Base-by-base conservation (phyloP, 768 basidiomycete genomes). In the Gelatoporia subvermispora region DNA sequence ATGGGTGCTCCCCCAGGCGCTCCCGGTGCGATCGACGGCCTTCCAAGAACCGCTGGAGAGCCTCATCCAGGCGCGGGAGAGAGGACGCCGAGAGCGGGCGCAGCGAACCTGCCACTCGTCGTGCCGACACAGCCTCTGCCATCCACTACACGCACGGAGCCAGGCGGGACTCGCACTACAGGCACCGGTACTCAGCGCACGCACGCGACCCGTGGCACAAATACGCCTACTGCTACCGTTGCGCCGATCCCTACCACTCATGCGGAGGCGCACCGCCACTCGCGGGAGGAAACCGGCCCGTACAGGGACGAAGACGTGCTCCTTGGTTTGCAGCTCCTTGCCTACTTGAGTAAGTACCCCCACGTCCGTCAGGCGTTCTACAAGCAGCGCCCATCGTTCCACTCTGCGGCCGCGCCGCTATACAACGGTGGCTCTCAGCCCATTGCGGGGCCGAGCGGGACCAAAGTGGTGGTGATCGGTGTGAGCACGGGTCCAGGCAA, bases 311-410 rank as follows among this genome's bases (percentile, higher is more conserved):
- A 99, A 59, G 94, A 96, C 53, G 91, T 98, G 0, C 72, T 98
- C 2, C 78, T 94, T 8, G 82, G 86, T 17, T 70, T 99, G 11
- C 95, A 99, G 65, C 82, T 98, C 2, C 77, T 99, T 1, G 96
- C 96, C 3, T 98, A 99, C 63, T 75, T 98, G 16, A 92, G 88
- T 70, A 98, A 99, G 67, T 98, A 99, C 63, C 93, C 96, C 1
- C 95, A 98, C 64, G 95, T 98, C 3, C 76, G 96, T 9, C 85
- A 93, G 60, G 91, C 93, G 5, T 98, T 99, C 63, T 96, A 98
- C 65, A 90, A 92, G 63, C 85, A 82, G 1, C 76, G 89, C 1
- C 68, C 73, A n/a, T 79, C 82, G n/a, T 91, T 90, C 65, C 88
- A 89, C 58, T 88, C 88, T 0, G 88, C 85, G 8, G 80, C 79